Base-by-base conservation (phyloP, 2,329 filamentous ascomycete species). In the Cladobotryum protrusum region DNA sequence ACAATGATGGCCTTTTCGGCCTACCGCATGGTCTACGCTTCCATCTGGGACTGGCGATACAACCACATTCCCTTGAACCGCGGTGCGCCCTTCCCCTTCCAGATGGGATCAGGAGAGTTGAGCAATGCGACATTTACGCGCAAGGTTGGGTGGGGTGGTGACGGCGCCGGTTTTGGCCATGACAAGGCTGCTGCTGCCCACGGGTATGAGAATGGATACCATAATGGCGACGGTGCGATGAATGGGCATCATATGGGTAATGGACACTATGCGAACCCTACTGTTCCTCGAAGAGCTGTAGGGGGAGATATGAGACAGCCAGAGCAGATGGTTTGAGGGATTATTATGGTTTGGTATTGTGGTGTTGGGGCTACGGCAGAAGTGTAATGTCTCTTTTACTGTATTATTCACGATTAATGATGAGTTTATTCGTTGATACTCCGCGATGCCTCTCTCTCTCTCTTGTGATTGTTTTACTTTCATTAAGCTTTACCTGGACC, bases 1-100 rank as follows among this genome's bases (percentile, higher is more conserved):
- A 82, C 77, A 2, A 61, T 79, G 52, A 79, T 86, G 67, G 85
- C 84, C 0, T 82, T 86, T 58, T 78, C 75, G 1, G 63, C 76
- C 0, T 87, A 86, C 62, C 72, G 85, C 48, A 85, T 85, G 81
- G 75, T 79, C 2, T 88, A 85, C 57, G 82, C 82, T 0, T 71
- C 76, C 8, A 71, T 87, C 45, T 87, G 82, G 81, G 82, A 87
- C 63, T 86, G 80, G 72, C 70, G 82, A 20, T 84, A 62, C 56
- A 79, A 79, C 61, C 83, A 87, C 61, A 77, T 87, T 32, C 83
- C 83, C 15, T 72, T 87, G 5, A 77, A 80, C 56, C 75, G 82
- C 17, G 71, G 74, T 12, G 67, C 73, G 17, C 72, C 81, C 0
- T 84, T 82, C 59, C 65, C 70, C 18, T 82, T 81, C 53, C 70